Base-by-base conservation (phyloP, 169 alveolate genomes). In the Eimeria tenella region DNA sequence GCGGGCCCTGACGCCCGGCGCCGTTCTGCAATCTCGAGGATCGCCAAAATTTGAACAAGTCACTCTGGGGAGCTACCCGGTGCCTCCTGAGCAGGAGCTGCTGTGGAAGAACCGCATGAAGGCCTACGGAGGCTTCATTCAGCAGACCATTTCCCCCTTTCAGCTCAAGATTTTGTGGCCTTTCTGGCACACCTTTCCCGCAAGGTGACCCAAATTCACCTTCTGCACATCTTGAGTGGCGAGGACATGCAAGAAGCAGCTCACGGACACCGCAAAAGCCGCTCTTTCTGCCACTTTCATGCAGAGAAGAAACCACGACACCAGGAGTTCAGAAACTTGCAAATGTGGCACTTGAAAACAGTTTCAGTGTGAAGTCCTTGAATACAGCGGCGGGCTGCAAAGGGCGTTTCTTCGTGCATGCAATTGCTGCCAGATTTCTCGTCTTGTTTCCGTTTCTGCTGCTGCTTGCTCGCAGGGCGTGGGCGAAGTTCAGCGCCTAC, bases 51-150 rank as follows among this genome's bases (percentile, higher is more conserved):
- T 93, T 86, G 90, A 97, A 58, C 98, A 96, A 71, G 96, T 96
- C 42, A 97, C 98, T 11, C 96, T 97, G 73, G 98, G 98, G 7
- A 93, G 97, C 31, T 97, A 97, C 92, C 98, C 98, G 56, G 93
- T 96, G 55, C 97, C 98, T 53, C 98, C 98, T 25, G 98, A 97
- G 87, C 97, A 95, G 49, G 98, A 97, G 93, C 94, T 97, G 98
- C 96, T 97, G 92, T 97, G 98, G 98, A 96, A 96, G 89, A 97
- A 97, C 92, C 96, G 98, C 94, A 95, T 97, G 93, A 95, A 95
- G 42, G 97, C 97, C 50, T 97, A 95, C 86, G 98, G 98, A 4
- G 98, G 98, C 21, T 97, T 95, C 93, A 95, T 96, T 88, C 98
- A 96, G 93, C 98, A 97, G 92, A 96, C 98, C 21, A 93, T 97